phyloP scores from a whole-genome alignment of 352 stramenopile species.

The Phytophthora kernoviae region DNA sequence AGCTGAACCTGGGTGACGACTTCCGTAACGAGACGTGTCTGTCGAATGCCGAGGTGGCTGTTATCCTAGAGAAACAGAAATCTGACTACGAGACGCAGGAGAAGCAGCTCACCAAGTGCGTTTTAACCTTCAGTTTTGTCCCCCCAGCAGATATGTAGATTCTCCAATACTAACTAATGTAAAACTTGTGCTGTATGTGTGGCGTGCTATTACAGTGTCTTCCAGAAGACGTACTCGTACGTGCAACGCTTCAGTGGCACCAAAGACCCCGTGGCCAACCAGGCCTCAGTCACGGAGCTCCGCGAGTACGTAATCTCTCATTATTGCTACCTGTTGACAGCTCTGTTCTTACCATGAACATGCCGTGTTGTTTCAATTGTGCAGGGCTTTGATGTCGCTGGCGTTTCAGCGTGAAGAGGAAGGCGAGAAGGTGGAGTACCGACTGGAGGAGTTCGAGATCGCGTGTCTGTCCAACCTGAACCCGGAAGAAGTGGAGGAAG shows the following conservation, averaged over 20 bases:
- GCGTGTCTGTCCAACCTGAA: constrained; percentile 91
- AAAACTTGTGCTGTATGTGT: neutral
- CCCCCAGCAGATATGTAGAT: constrained; percentile 1
- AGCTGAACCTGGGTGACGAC: constrained; percentile 89
- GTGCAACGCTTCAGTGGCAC: constrained; percentile 91
- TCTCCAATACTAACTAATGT: neutral
- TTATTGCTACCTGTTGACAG: neutral
- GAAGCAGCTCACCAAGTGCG: constrained; percentile 87
- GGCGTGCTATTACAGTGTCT: constrained; percentile 55
- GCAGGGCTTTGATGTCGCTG: constrained; percentile 84
- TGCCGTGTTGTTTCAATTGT: constrained; percentile 2
- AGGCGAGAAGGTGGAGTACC: constrained; percentile 70
- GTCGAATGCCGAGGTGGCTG: constrained; percentile 89
- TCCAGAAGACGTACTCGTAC: constrained; percentile 93
- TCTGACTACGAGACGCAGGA: constrained; percentile 91
- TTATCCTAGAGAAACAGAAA: constrained; percentile 92
- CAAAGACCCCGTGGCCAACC: constrained; percentile 91
- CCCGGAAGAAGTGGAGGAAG: constrained; percentile 88
- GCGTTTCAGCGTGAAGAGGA: constrained; percentile 84
- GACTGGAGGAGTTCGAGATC: constrained; percentile 91
- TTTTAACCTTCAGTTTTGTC: neutral
- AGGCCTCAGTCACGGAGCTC: constrained; percentile 88
- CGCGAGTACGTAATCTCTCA: constrained; percentile 64
- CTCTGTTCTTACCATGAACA: neutral
- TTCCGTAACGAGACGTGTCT: constrained; percentile 91